Evolutionary conservation across 495 filamentous ascomycete genomes (phyloP).

Genomic region (Hypoxylon intermedium): DNA sequence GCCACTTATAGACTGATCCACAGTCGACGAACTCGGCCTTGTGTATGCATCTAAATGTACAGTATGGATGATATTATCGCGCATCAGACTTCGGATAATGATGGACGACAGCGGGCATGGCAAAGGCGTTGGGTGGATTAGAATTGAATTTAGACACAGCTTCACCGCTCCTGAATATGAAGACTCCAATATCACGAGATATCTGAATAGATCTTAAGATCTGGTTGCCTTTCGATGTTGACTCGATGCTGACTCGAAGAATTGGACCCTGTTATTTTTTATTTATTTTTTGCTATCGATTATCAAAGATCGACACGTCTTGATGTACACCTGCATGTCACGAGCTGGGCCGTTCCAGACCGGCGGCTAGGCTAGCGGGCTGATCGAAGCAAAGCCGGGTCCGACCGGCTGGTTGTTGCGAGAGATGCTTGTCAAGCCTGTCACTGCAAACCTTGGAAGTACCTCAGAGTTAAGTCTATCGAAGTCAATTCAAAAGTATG

Average conservation of each 20-base stretch:
- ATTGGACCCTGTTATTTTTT: background rate
- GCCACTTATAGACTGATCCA: background rate
- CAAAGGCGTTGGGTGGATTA: constrained; percentile 3
- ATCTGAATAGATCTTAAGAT: no score
- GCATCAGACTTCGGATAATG: constrained; percentile 11
- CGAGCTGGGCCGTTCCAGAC: constrained; percentile 34
- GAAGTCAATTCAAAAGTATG: constrained; percentile 12
- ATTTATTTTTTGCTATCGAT: background rate
- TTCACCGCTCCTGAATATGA: constrained; percentile 22
- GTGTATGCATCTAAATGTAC: constrained; percentile 16
- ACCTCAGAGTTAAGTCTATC: background rate
- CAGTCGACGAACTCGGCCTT: constrained; percentile 6
- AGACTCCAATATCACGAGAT: constrained; percentile 5
- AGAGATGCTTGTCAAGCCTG: background rate
- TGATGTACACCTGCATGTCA: background rate
- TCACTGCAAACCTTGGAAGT: constrained; percentile 6
- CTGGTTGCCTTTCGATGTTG: background rate
- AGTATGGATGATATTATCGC: background rate
- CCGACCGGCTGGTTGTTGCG: constrained; percentile 27
- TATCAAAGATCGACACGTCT: constrained; percentile 10
- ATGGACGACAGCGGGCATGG: constrained; percentile 18
- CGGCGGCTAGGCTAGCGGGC: constrained; percentile 17
- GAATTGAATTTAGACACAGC: constrained; percentile 13
- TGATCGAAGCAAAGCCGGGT: constrained; percentile 17
- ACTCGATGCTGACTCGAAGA: background rate